These are phyloP conservation scores for Zostera marina DNA, from an alignment of 116 monocot genomes.

Conservation along the genomic window DNA sequence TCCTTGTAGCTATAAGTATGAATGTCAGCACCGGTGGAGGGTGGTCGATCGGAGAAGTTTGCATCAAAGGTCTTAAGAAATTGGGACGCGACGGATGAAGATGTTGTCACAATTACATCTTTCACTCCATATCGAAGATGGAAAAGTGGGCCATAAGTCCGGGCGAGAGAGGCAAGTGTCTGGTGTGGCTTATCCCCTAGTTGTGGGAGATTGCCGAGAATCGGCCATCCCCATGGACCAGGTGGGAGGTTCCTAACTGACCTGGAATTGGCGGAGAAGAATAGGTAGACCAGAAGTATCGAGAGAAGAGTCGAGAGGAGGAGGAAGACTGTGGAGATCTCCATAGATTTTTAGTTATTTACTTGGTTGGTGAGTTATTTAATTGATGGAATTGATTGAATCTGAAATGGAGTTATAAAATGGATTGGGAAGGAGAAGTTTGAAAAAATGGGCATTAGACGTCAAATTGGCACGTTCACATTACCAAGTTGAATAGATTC, in stretches of 20 bases:
- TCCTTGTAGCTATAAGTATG: conserved; percentile 44
- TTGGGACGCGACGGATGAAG: conserved; percentile 20
- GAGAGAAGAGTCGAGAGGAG: not conserved
- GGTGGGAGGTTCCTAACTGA: conserved; percentile 23
- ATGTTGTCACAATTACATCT: conserved; percentile 28
- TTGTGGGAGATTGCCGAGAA: conserved; percentile 54
- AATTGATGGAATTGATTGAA: no score
- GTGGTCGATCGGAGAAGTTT: conserved; percentile 50
- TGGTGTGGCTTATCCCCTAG: conserved; percentile 47
- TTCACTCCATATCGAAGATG: conserved; percentile 33
- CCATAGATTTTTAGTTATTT: no score
- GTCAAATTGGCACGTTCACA: no score
- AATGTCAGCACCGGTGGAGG: conserved; percentile 33
- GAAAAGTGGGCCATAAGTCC: conserved; percentile 40
- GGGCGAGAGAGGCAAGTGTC: conserved; percentile 24
- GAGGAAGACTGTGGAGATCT: no score
- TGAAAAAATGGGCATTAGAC: no score
- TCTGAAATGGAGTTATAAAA: no score
- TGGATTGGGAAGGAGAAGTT: no score
- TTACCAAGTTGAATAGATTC: no score
- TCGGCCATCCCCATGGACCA: conserved; percentile 43
- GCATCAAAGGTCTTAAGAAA: conserved; percentile 42
- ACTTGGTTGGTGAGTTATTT: no score
- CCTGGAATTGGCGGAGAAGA: conserved; percentile 4
- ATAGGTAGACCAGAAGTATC: not conserved